These are phyloP conservation scores for Ballota nigra DNA, from an alignment of 257 asterid species.

Conservation along the genomic window DNA sequence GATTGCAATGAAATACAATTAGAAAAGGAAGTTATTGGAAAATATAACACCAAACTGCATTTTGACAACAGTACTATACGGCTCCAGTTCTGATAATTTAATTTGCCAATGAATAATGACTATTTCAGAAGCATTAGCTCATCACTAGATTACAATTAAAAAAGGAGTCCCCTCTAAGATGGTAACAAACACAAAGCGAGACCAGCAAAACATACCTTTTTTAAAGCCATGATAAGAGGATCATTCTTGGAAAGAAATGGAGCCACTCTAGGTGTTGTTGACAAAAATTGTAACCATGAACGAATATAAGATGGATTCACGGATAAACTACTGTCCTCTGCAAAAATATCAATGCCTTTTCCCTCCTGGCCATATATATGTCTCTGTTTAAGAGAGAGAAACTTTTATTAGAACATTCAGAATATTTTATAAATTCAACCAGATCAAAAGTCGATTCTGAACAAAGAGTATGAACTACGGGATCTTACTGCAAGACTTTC, in stretches of 20 bases:
- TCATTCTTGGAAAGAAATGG: slow-evolving; percentile 76
- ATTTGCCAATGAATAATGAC: neutral
- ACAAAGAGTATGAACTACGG: neutral
- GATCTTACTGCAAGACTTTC: slow-evolving; percentile 91
- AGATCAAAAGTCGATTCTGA: neutral
- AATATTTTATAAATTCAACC: slow-evolving; percentile 8
- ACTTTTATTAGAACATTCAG: slow-evolving; percentile 10
- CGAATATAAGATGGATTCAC: slow-evolving; percentile 74
- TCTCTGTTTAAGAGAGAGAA: slow-evolving; percentile 47
- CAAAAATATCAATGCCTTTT: slow-evolving; percentile 59
- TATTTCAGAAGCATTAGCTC: neutral
- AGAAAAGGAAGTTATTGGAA: neutral
- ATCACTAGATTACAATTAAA: neutral
- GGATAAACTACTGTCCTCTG: slow-evolving; percentile 80
- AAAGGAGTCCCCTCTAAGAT: neutral
- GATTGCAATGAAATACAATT: slow-evolving; percentile 9
- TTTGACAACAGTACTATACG: slow-evolving; percentile 15
- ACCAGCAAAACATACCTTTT: slow-evolving; percentile 49
- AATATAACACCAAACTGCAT: slow-evolving; percentile 6
- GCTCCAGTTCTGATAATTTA: neutral
- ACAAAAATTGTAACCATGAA: slow-evolving; percentile 80
- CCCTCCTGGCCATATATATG: slow-evolving; percentile 71
- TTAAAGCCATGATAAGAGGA: slow-evolving; percentile 69
- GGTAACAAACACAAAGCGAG: neutral
- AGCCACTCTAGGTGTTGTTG: slow-evolving; percentile 82